A percentile compares a stretch with the other conserved stretches of the same genome.
Evolutionary conservation across 192 early-diverging fungal genomes (phyloP).

Genomic region (Entomortierella lignicola): DNA sequence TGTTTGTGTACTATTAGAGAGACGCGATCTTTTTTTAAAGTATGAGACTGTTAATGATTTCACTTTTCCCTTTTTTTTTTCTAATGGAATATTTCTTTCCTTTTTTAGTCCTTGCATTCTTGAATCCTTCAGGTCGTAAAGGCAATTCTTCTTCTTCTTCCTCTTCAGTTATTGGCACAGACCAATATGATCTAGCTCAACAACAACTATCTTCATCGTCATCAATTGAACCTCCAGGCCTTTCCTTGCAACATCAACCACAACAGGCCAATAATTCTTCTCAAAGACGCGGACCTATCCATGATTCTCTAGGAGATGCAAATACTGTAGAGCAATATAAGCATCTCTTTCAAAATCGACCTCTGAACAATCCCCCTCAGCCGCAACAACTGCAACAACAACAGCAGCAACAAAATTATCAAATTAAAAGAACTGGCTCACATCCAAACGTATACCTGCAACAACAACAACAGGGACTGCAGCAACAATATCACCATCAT

Average conservation of each 20-base stretch:
- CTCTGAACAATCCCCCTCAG: constrained; percentile 18
- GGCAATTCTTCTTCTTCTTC: constrained; percentile 4
- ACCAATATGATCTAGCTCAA: too few species aligned
- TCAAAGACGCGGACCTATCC: constrained; percentile 6
- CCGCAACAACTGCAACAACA: constrained; percentile 2
- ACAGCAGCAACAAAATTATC: too few species aligned
- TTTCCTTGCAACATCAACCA: too few species aligned
- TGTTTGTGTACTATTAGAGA: too few species aligned
- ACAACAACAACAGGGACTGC: neutral
- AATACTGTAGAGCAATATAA: constrained; percentile 16
- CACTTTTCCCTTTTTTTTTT: neutral
- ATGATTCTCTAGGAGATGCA: neutral
- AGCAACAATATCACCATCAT: too few species aligned
- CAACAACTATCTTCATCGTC: too few species aligned
- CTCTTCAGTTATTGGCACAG: too few species aligned
- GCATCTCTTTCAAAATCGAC: constrained; percentile 36
- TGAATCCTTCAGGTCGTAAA: constrained; percentile 35
- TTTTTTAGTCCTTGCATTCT: constrained; percentile 41
- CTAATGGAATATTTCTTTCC: neutral
- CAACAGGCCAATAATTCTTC: constrained; percentile 5
- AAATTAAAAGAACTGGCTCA: too few species aligned
- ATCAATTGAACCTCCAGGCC: too few species aligned
- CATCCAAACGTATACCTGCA: too few species aligned
- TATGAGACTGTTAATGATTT: too few species aligned
- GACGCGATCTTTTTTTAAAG: too few species aligned